These are phyloP conservation scores for Phytopythium delawarense DNA, from an alignment of 352 stramenopile species.

Conservation along the genomic window DNA sequence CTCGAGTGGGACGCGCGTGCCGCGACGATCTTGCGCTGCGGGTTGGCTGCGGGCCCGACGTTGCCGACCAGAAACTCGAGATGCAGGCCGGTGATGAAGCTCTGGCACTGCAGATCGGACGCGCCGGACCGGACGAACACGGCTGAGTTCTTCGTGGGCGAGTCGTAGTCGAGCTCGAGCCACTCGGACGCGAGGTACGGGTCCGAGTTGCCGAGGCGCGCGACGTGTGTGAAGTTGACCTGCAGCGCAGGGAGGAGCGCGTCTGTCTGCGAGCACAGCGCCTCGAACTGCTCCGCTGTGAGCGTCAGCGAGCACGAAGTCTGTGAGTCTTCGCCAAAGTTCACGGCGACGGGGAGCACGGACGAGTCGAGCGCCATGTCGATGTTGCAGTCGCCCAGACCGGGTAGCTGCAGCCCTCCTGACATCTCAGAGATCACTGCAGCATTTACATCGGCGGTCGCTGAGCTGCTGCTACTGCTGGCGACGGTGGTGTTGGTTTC, in stretches of 20 bases:
- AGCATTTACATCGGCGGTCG: not conserved
- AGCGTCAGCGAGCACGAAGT: constrained; percentile 28
- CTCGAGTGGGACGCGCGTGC: constrained; percentile 26
- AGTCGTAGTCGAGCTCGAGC: constrained; percentile 38
- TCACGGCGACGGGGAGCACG: constrained; percentile 7
- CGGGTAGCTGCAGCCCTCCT: constrained; percentile 20
- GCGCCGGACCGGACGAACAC: constrained; percentile 14
- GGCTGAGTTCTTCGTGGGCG: constrained; percentile 14
- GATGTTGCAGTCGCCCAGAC: constrained; percentile 21
- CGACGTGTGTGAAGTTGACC: constrained; percentile 39
- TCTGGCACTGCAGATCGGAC: constrained; percentile 21
- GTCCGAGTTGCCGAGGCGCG: constrained; percentile 38
- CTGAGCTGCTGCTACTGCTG: not conserved
- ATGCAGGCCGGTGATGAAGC: constrained; percentile 22
- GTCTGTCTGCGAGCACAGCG: constrained; percentile 18
- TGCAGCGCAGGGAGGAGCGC: constrained; percentile 15
- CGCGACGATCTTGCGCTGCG: constrained; percentile 42
- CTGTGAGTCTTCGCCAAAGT: constrained; percentile 36
- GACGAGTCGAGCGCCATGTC: constrained; percentile 3
- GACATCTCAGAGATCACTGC: constrained; percentile 28
- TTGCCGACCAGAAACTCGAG: constrained; percentile 39
- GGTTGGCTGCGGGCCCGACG: constrained; percentile 21
- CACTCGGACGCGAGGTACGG: constrained; percentile 30
- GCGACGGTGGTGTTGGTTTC: not conserved
- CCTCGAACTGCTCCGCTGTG: constrained; percentile 19